phyloP scores from a whole-genome alignment of 225 moss, liverwort and hornwort species.

The Neckera pumila region DNA sequence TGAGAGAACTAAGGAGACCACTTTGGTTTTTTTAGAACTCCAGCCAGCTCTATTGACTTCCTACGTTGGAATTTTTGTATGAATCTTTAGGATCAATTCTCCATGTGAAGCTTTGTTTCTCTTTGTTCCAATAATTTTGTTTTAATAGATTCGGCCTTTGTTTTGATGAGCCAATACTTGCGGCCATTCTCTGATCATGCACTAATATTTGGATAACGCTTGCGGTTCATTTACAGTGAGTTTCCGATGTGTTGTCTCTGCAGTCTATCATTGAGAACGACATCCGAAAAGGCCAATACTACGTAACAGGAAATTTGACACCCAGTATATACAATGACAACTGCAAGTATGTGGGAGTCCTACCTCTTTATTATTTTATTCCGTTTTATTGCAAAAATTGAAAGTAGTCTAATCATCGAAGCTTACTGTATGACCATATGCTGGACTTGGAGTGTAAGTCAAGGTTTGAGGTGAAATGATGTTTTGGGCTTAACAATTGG shows the following conservation, averaged over 20 bases:
- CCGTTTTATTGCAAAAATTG: not conserved
- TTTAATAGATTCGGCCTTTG: not conserved
- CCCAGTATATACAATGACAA: slow-evolving; percentile 72
- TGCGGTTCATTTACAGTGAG: not conserved
- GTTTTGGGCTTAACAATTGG: not conserved
- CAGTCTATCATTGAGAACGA: slow-evolving; percentile 80
- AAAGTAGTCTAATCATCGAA: not conserved
- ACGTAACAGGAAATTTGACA: slow-evolving; percentile 74
- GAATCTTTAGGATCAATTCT: too few species aligned
- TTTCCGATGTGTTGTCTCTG: not conserved
- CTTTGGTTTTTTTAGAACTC: too few species aligned
- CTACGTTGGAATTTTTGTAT: too few species aligned
- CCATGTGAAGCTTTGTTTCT: too few species aligned
- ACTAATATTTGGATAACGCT: not conserved
- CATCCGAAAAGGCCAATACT: slow-evolving; percentile 57
- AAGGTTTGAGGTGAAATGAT: not conserved
- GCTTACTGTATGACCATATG: not conserved
- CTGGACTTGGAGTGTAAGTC: not conserved
- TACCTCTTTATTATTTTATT: not conserved
- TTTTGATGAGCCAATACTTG: not conserved
- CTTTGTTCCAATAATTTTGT: not conserved
- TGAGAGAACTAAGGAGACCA: too few species aligned
- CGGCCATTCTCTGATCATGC: not conserved
- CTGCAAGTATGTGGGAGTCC: slow-evolving; percentile 46
- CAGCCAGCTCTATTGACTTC: too few species aligned